Evolutionary conservation across 164 flowering plant species (phyloP).

Genomic region (Magnolia officinalis): DNA sequence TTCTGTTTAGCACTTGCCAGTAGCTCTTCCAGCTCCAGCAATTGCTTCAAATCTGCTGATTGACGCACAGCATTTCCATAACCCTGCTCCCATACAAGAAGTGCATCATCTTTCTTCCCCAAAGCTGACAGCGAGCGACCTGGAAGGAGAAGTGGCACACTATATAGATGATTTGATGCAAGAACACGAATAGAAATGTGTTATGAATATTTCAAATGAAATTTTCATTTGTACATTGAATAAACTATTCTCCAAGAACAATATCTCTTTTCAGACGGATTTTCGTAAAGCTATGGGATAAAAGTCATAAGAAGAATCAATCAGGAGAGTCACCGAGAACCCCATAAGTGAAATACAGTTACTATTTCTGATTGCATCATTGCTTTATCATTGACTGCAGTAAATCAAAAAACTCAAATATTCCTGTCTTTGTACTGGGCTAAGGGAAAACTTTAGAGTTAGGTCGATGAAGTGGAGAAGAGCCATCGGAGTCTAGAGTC

Average conservation of each 20-base stretch:
- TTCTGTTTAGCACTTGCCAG: conserved; percentile 43
- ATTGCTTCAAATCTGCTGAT: conserved; percentile 74
- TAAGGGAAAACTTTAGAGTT: too few relatives aligned
- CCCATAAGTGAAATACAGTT: too few relatives aligned
- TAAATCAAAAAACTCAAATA: too few relatives aligned
- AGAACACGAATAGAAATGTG: neutral
- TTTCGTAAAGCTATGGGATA: neutral
- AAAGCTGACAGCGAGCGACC: conserved; percentile 77
- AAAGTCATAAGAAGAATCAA: neutral
- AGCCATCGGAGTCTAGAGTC: too few relatives aligned
- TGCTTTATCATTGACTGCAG: too few relatives aligned
- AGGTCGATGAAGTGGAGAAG: too few relatives aligned
- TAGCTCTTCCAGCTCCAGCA: conserved; percentile 88
- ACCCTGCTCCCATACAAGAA: conserved; percentile 78
- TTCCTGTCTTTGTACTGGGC: too few relatives aligned
- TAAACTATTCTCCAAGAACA: neutral
- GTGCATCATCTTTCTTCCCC: conserved; percentile 79
- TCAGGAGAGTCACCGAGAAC: too few relatives aligned
- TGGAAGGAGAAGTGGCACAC: conserved; percentile 21
- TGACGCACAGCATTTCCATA: conserved; percentile 59
- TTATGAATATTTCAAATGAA: neutral
- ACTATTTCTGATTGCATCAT: too few relatives aligned
- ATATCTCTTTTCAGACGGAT: neutral
- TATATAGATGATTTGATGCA: neutral
- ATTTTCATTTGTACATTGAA: too few relatives aligned